A percentile compares a stretch with the other conserved stretches of the same genome.
Evolutionary conservation across 257 asterid genomes (phyloP).

Genomic region (Solanum microdontum): DNA sequence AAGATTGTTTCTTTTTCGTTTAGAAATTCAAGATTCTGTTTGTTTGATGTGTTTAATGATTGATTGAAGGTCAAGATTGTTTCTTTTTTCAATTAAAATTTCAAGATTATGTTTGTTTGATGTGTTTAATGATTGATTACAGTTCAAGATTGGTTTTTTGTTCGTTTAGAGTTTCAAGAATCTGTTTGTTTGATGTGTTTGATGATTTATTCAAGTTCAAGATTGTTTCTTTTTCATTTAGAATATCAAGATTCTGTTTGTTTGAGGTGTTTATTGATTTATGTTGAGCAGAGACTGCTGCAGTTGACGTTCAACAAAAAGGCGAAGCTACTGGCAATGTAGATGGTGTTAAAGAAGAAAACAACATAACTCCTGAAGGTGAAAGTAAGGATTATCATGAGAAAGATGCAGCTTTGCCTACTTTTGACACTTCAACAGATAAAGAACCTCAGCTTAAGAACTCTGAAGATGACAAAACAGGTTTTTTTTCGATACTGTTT

Average conservation of each 20-base stretch:
- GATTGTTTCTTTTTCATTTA: not conserved
- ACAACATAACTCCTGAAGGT: conserved; percentile 12
- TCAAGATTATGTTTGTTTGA: not conserved
- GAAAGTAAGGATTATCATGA: conserved; percentile 15
- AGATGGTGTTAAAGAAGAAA: conserved; percentile 17
- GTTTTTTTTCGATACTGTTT: conserved; percentile 10
- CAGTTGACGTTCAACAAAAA: conserved; percentile 10
- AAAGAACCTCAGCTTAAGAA: conserved; percentile 1
- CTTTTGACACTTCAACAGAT: conserved; percentile 3
- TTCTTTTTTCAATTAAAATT: not conserved
- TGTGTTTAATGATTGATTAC: not conserved
- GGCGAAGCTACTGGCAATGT: not conserved
- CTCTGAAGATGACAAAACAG: conserved; percentile 11
- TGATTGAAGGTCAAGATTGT: not conserved
- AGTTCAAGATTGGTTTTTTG: not conserved
- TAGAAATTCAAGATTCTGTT: not conserved
- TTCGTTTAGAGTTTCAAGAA: not conserved
- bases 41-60: not conserved
- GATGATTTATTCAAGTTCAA: not conserved
- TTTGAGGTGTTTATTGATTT: not conserved
- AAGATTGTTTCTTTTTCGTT: not conserved
- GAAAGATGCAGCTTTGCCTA: conserved; percentile 6
- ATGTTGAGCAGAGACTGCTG: conserved; percentile 17
- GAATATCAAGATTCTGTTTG: not conserved
- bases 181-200: not conserved